Evolutionary conservation across 169 alveolate species (phyloP).

Genomic region (Plasmodium gaboni): DNA sequence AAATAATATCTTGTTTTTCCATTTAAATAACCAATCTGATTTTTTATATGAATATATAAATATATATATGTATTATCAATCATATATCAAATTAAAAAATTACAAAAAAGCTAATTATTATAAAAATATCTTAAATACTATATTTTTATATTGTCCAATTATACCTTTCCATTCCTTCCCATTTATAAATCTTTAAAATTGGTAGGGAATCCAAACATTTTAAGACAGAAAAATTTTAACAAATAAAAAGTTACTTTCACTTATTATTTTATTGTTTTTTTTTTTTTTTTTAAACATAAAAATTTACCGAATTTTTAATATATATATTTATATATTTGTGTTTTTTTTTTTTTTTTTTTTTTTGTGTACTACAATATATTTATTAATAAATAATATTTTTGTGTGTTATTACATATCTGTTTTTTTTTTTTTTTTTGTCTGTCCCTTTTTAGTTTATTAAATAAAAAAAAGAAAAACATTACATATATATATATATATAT

Average conservation of each 20-base stretch:
- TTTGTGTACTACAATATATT: not conserved
- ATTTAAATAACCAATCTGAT: conserved; percentile 66
- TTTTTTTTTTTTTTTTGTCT: not conserved
- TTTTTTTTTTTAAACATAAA: too few relatives aligned
- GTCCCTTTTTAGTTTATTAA: not conserved
- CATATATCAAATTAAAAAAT: conserved; percentile 36
- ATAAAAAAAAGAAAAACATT: not conserved
- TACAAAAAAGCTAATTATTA: conserved; percentile 43
- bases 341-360: not conserved
- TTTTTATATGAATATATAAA: conserved; percentile 68
- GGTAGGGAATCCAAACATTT: not conserved
- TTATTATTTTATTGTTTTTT: too few relatives aligned
- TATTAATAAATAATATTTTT: not conserved
- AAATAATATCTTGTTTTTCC: conserved; percentile 8
- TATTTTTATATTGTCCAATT: conserved; percentile 50
- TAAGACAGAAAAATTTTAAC: too few relatives aligned
- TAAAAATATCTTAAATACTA: conserved; percentile 48
- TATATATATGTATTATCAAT: conserved; percentile 65
- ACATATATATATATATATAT: too few relatives aligned
- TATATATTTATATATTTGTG: too few relatives aligned
- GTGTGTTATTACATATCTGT: not conserved
- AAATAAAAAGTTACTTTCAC: too few relatives aligned
- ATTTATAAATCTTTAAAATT: conserved; percentile 37
- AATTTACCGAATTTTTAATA: too few relatives aligned
- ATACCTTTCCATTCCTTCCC: conserved; percentile 63